phyloP scores from a whole-genome alignment of 2,329 filamentous ascomycete species.

The Thielaviopsis punctulata region DNA sequence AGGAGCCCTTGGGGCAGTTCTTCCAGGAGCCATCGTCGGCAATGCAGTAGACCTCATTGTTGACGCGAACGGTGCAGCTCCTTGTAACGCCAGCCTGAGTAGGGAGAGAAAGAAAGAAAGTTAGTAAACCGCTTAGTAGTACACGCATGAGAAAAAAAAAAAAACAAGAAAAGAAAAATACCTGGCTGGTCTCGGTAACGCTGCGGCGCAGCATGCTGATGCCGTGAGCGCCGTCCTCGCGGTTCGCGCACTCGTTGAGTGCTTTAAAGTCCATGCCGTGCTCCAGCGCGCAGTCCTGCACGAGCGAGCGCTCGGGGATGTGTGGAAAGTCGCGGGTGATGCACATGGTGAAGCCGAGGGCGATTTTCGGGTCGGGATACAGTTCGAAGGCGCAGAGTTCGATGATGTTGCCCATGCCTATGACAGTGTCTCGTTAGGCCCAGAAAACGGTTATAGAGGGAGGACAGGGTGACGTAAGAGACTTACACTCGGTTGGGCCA shows the following conservation, averaged over 20 bases:
- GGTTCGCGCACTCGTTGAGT: conserved; percentile 66
- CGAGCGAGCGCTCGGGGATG: conserved; percentile 62
- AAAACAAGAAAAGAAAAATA: not conserved
- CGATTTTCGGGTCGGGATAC: conserved; percentile 72
- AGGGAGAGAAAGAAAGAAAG: not conserved
- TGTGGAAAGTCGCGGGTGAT: conserved; percentile 55
- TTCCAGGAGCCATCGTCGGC: conserved; percentile 64
- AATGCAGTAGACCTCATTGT: conserved; percentile 69
- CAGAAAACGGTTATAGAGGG: not conserved
- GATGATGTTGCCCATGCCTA: conserved; percentile 74
- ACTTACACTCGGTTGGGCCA: conserved; percentile 60
- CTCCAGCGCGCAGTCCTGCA: conserved; percentile 78
- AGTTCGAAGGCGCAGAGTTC: conserved; percentile 76
- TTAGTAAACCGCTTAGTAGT: too few relatives aligned
- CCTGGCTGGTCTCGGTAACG: conserved; percentile 37
- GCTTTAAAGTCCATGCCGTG: conserved; percentile 71
- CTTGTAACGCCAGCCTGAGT: conserved; percentile 43
- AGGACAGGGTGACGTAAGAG: not conserved
- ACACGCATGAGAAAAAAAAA: not conserved
- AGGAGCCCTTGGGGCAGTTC: conserved; percentile 53
- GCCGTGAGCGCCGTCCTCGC: conserved; percentile 56
- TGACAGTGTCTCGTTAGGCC: not conserved
- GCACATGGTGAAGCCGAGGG: conserved; percentile 87
- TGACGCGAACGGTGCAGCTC: conserved; percentile 64
- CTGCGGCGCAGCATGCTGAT: conserved; percentile 50